A percentile compares a stretch with the other conserved stretches of the same genome.
phyloP scores from a whole-genome alignment of 2,329 filamentous ascomycete species.

The Hymenoscyphus fructigenus region DNA sequence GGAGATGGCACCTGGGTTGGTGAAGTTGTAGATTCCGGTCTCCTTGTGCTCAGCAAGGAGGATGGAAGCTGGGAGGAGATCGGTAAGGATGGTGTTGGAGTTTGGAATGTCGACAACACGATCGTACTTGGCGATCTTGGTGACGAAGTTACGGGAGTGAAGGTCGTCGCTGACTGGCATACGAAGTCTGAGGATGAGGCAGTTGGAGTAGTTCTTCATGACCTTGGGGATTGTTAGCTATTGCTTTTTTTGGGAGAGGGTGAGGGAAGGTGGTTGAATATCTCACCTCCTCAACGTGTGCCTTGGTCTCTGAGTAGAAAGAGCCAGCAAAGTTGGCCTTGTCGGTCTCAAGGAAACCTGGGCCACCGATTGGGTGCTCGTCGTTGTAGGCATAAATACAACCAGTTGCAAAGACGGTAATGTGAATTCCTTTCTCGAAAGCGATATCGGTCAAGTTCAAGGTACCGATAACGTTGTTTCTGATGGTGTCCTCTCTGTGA shows the following conservation, averaged over 20 bases:
- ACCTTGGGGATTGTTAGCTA: conserved; percentile 43
- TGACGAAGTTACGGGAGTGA: conserved; percentile 65
- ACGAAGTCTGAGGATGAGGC: conserved; percentile 63
- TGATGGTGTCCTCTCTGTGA: conserved; percentile 65
- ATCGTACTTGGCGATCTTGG: conserved; percentile 66
- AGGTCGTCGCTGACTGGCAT: conserved; percentile 70
- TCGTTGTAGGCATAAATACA: conserved; percentile 67
- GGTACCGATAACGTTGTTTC: conserved; percentile 66
- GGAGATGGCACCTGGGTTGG: conserved; percentile 68
- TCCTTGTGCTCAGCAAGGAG: conserved; percentile 60
- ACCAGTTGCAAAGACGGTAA: conserved; percentile 66
- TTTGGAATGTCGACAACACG: conserved; percentile 67
- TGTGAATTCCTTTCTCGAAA: conserved; percentile 57
- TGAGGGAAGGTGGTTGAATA: neutral
- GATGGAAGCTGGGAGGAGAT: conserved; percentile 62
- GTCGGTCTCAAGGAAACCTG: conserved; percentile 61
- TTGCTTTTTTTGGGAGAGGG: too few relatives aligned
- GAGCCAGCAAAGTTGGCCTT: conserved; percentile 63
- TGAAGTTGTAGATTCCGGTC: conserved; percentile 67
- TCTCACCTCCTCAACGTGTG: conserved; percentile 61
- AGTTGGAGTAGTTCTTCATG: conserved; percentile 60
- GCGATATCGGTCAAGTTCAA: conserved; percentile 63
- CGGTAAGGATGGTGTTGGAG: conserved; percentile 64
- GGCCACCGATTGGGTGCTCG: conserved; percentile 57
- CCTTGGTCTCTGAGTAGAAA: conserved; percentile 68